These are phyloP conservation scores for Zygoascus sp. DNA, from an alignment of 1,139 yeast genomes.

Conservation along the genomic window DNA sequence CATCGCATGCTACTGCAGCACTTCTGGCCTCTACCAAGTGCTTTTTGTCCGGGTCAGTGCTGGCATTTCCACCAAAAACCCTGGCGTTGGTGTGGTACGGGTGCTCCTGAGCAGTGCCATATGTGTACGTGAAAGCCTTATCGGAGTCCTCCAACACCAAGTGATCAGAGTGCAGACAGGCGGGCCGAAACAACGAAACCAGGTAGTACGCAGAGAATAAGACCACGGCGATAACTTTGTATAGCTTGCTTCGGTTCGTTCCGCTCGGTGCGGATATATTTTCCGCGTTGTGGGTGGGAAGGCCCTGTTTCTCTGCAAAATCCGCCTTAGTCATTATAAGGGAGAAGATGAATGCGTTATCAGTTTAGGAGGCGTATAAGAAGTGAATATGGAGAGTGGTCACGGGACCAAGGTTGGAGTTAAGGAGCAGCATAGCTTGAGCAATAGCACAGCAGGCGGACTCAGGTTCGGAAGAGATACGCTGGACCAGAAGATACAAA, in stretches of 20 bases:
- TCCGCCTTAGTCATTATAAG: neutral
- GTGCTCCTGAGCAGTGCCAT: neutral
- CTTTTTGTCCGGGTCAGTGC: conserved; percentile 34
- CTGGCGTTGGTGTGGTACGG: neutral
- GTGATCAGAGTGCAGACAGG: too few species aligned
- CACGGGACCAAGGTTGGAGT: neutral
- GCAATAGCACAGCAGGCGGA: too few species aligned
- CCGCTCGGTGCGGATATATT: neutral
- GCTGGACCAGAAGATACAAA: too few species aligned
- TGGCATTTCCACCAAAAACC: conserved; percentile 6
- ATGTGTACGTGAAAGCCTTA: neutral
- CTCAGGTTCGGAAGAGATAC: too few species aligned
- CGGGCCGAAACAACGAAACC: too few species aligned
- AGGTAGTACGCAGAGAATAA: neutral
- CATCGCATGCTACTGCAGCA: conserved; percentile 70
- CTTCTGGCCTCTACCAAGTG: conserved; percentile 31
- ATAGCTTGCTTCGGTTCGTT: neutral
- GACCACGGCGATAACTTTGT: neutral
- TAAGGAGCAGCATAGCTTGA: too few species aligned
- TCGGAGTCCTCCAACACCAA: neutral
- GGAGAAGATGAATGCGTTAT: neutral
- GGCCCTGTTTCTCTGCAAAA: neutral
- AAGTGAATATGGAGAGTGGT: neutral
- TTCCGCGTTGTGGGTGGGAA: neutral
- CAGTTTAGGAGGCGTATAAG: neutral